Conservation (phyloP, 2,329 filamentous ascomycete genomes). For the Macrophomina tecta region DNA sequence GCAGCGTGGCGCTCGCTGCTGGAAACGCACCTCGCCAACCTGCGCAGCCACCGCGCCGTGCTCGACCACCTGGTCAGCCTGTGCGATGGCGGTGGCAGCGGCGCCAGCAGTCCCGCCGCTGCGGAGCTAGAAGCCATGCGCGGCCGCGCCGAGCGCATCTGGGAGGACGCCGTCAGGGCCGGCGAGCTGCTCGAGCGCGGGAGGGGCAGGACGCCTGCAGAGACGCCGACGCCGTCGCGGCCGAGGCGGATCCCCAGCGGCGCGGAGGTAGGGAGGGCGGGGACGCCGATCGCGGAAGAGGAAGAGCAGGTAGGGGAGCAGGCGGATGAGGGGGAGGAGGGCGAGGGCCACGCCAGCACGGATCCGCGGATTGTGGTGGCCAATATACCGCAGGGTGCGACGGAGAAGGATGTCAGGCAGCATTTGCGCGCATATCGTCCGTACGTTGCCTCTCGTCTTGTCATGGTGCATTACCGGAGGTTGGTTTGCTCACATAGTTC, state of each 20-base stretch:
- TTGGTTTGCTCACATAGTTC: background rate
- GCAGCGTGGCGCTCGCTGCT: slow-evolving; percentile 12
- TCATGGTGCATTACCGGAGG: too few relatives aligned
- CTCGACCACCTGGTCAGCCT: slow-evolving; percentile 15
- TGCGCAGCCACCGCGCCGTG: slow-evolving; percentile 21
- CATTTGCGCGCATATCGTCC: background rate
- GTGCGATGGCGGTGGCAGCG: background rate
- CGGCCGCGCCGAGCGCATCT: slow-evolving; percentile 16
- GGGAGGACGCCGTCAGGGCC: slow-evolving; percentile 15
- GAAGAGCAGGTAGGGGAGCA: background rate
- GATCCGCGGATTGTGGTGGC: slow-evolving; percentile 14
- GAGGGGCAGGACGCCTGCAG: background rate
- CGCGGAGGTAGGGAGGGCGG: background rate
- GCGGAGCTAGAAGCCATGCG: slow-evolving; percentile 19
- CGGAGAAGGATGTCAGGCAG: background rate
- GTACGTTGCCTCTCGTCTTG: background rate
- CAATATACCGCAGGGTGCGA: background rate
- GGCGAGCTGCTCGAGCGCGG: background rate
- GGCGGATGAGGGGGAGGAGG: background rate
- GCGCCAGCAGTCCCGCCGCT: background rate
- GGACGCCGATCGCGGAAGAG: background rate
- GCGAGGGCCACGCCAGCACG: background rate
- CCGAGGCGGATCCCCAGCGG: slow-evolving; percentile 1
- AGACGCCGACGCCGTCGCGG: background rate
- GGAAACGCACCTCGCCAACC: slow-evolving; percentile 23